Conservation (phyloP, 441 rosid species). For the Breynia disticha region DNA sequence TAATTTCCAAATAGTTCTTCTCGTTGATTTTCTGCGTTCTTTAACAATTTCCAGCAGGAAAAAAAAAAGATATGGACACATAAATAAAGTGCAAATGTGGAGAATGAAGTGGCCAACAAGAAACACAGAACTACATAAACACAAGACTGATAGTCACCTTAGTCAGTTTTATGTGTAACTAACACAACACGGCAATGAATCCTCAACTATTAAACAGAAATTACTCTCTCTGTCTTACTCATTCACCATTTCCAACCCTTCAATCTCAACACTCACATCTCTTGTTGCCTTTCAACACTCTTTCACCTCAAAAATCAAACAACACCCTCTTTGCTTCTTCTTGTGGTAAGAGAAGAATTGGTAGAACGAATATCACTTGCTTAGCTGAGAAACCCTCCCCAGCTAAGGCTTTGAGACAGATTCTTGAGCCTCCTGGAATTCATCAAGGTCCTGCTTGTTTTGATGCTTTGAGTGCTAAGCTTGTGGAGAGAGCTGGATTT, state of each 20-base stretch:
- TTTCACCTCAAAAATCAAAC: not conserved
- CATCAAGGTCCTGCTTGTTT: conserved; percentile 94
- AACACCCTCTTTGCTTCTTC: not conserved
- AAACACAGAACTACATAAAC: too few relatives aligned
- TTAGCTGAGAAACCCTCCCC: conserved; percentile 23
- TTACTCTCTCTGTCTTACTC: not conserved
- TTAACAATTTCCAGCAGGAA: too few relatives aligned
- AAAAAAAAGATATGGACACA: too few relatives aligned
- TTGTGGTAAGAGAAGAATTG: too few relatives aligned
- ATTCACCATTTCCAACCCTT: not conserved
- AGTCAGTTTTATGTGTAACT: too few relatives aligned
- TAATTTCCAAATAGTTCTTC: too few relatives aligned
- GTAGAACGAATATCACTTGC: conserved; percentile 2
- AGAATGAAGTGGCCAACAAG: too few relatives aligned
- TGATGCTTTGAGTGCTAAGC: conserved; percentile 90
- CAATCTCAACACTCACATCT: conserved; percentile 7
- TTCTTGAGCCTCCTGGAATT: conserved; percentile 63
- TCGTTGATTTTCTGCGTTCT: too few relatives aligned
- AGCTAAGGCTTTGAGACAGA: conserved; percentile 45
- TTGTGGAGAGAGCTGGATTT: conserved; percentile 75
- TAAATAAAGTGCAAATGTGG: too few relatives aligned
- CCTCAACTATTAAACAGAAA: not conserved
- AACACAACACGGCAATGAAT: not conserved
- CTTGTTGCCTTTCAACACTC: not conserved
- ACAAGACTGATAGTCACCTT: too few relatives aligned